Evolutionary conservation across 73 alveolate genomes (phyloP).

Genomic region (Blepharisma japonicum): DNA sequence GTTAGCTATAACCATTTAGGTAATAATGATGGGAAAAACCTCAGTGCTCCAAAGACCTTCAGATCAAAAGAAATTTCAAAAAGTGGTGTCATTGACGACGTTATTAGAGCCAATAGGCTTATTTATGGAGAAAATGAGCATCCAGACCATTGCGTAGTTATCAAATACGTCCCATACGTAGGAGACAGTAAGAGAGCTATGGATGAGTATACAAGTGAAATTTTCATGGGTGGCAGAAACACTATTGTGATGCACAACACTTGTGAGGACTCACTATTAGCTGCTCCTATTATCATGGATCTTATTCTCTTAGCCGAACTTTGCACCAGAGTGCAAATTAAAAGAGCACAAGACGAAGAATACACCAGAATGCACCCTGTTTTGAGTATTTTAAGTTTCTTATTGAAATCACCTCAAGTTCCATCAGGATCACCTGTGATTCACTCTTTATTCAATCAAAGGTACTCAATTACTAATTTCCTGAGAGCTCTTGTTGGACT

Average conservation of each 20-base stretch:
- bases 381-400: conserved; percentile 70
- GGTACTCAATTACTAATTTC: conserved; percentile 66
- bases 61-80: conserved; percentile 85
- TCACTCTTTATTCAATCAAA: conserved; percentile 68
- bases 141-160: conserved; percentile 92
- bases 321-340: conserved; percentile 59
- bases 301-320: conserved; percentile 81
- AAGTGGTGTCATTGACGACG: conserved; percentile 90
- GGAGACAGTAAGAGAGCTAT: conserved; percentile 97
- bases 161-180: conserved; percentile 91
- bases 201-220: conserved; percentile 91
- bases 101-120: conserved; percentile 75
- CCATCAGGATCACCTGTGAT: conserved; percentile 68
- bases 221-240: conserved; percentile 92
- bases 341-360: neutral
- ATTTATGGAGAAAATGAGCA: conserved; percentile 77
- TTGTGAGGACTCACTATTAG: conserved; percentile 95
- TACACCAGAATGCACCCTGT: conserved; percentile 52
- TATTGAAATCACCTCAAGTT: conserved; percentile 81
- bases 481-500: conserved; percentile 76
- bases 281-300: conserved; percentile 94
- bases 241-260: conserved; percentile 86
- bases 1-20: conserved; percentile 96
- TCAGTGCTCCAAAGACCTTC: conserved; percentile 83
- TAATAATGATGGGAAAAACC: conserved; percentile 94